Evolutionary conservation across 371 early-diverging fungal genomes (phyloP).

Genomic region (Entomophthora muscae): DNA sequence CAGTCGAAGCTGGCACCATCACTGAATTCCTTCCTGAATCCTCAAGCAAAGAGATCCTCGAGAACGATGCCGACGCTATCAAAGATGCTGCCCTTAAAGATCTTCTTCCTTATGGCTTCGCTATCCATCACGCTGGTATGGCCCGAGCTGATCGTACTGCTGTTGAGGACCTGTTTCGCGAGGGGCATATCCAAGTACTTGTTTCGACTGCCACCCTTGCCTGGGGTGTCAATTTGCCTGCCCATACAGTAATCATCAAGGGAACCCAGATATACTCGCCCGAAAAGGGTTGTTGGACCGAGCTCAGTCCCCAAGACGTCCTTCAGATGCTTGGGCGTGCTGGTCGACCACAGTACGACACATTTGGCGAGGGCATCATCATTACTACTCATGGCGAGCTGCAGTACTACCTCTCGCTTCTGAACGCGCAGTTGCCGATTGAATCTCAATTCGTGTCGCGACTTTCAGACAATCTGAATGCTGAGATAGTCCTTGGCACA

Average conservation of each 20-base stretch:
- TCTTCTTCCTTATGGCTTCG: constrained; percentile 86
- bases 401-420: constrained; percentile 80
- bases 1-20: constrained; percentile 67
- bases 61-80: constrained; percentile 57
- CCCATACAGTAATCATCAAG: constrained; percentile 97
- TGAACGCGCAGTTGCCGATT: constrained; percentile 93
- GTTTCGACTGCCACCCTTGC: constrained; percentile 98
- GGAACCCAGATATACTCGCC: constrained; percentile 96
- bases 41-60: constrained; percentile 65
- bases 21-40: constrained; percentile 63
- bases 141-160: constrained; percentile 78
- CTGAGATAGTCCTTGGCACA: constrained; percentile 91
- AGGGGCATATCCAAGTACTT: constrained; percentile 83
- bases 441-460: constrained; percentile 88
- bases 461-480: constrained; percentile 85
- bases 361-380: constrained; percentile 91
- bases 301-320: constrained; percentile 87
- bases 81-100: constrained; percentile 73
- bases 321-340: constrained; percentile 99
- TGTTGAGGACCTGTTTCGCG: constrained; percentile 89
- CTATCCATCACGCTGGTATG: constrained; percentile 99
- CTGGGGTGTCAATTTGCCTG: constrained; percentile 99
- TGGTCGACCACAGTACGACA: constrained; percentile 98
- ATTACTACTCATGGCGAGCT: constrained; percentile 88
- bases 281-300: constrained; percentile 85